Conservation (phyloP, 2,329 filamentous ascomycete genomes). For the Acephala macrosclerotiorum region DNA sequence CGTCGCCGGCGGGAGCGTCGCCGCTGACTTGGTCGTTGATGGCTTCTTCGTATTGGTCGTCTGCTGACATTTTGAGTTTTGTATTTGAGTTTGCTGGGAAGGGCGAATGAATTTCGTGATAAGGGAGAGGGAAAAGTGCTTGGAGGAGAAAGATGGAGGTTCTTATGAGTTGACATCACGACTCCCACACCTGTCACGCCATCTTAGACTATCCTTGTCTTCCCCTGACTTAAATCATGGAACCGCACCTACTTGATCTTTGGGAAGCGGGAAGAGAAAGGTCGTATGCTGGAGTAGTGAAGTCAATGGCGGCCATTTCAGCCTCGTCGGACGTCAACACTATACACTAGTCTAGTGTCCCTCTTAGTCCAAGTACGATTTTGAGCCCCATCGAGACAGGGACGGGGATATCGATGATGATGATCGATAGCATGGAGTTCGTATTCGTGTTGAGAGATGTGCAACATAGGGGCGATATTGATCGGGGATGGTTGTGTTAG, state of each 20-base stretch:
- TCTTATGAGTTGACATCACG: conserved; percentile 8
- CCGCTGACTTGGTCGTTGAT: conserved; percentile 10
- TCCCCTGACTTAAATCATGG: too few species aligned
- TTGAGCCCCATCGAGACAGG: too few species aligned
- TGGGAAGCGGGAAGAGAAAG: not conserved
- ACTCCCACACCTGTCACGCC: not conserved
- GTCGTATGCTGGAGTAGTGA: not conserved
- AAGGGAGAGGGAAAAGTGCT: not conserved
- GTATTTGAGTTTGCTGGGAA: not conserved
- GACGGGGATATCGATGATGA: not conserved
- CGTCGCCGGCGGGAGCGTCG: conserved; percentile 32
- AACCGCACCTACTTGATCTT: too few species aligned
- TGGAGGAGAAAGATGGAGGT: not conserved
- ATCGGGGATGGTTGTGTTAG: too few species aligned
- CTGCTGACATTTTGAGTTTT: conserved; percentile 9
- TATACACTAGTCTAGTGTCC: not conserved
- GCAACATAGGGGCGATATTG: not conserved
- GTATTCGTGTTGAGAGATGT: conserved; percentile 6
- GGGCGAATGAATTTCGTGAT: not conserved
- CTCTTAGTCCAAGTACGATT: not conserved
- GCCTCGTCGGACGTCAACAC: not conserved
- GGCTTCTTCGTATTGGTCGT: conserved; percentile 18
- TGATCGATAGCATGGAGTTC: not conserved
- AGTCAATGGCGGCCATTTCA: conserved; percentile 3
- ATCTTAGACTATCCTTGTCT: too few species aligned